These are phyloP conservation scores for Tulasnella sp. DNA, from an alignment of 768 basidiomycete genomes.

Conservation along the genomic window DNA sequence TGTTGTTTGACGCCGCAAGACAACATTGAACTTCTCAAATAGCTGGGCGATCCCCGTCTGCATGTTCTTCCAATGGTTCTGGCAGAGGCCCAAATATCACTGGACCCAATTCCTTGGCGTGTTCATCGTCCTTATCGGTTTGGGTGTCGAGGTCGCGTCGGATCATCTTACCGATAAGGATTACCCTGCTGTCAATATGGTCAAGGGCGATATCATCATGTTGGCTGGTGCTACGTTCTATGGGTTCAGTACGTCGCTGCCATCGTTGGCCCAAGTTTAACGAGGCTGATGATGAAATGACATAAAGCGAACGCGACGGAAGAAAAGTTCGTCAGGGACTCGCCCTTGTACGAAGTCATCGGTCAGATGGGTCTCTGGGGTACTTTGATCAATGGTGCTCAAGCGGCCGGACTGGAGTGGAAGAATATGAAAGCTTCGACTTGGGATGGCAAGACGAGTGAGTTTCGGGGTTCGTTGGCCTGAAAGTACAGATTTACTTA, in stretches of 20 bases:
- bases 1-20: neutral
- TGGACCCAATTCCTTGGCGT: slow-evolving; percentile 76
- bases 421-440: slow-evolving; percentile 47
- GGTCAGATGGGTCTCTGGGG: slow-evolving; percentile 84
- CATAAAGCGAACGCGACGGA: slow-evolving; percentile 81
- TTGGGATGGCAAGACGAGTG: slow-evolving; percentile 65
- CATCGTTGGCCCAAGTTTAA: neutral
- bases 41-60: slow-evolving; percentile 88
- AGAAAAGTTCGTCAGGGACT: slow-evolving; percentile 70
- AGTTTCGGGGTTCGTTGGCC: slow-evolving; percentile 20
- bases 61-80: slow-evolving; percentile 71
- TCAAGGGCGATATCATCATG: slow-evolving; percentile 80
- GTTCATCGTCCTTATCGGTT: slow-evolving; percentile 57
- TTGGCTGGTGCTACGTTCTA: slow-evolving; percentile 76
- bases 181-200: slow-evolving; percentile 50
- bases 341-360: slow-evolving; percentile 76
- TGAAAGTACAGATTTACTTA: neutral
- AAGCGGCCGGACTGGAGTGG: slow-evolving; percentile 67
- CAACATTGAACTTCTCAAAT: neutral
- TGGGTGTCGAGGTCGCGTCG: slow-evolving; percentile 68
- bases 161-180: slow-evolving; percentile 70
- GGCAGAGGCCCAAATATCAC: slow-evolving; percentile 67
- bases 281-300: neutral
- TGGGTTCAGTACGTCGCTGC: slow-evolving; percentile 56
- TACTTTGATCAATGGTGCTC: slow-evolving; percentile 59